Percentiles rank a stretch among this genome's conserved stretches.
phyloP scores from a whole-genome alignment of 2,329 filamentous ascomycete genomes.

The Cytospora schulzeri region DNA sequence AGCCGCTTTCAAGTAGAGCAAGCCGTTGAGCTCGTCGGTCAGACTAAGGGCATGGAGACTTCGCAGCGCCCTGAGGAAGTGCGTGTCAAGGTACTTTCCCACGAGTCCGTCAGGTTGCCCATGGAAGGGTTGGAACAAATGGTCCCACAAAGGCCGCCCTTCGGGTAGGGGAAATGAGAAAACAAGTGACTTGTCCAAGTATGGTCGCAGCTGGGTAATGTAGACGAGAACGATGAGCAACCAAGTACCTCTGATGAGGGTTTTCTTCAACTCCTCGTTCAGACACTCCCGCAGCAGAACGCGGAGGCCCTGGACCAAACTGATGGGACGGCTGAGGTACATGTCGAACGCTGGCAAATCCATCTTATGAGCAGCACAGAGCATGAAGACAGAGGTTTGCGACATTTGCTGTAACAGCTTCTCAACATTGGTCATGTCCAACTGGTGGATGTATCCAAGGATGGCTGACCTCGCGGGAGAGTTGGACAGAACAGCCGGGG shows the following conservation, averaged over 20 bases:
- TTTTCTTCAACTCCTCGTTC: slow-evolving; percentile 8
- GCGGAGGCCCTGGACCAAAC: slow-evolving; percentile 29
- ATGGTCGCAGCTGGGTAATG: slow-evolving; percentile 35
- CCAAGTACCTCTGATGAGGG: slow-evolving; percentile 30
- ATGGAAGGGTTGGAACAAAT: background rate
- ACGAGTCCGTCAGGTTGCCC: background rate
- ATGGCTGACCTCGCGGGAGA: too few species aligned
- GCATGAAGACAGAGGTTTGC: slow-evolving; percentile 29
- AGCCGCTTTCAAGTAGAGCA: slow-evolving; percentile 21
- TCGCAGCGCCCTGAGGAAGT: slow-evolving; percentile 2
- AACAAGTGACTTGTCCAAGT: slow-evolving; percentile 30
- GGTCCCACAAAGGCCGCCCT: background rate
- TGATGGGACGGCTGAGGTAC: slow-evolving; percentile 31
- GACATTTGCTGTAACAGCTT: slow-evolving; percentile 27
- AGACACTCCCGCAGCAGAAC: slow-evolving; percentile 27
- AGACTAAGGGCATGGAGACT: slow-evolving; percentile 8
- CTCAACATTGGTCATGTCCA: too few species aligned
- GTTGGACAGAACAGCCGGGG: too few species aligned
- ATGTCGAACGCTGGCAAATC: slow-evolving; percentile 32
- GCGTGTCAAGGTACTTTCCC: background rate
- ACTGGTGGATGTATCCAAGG: too few species aligned
- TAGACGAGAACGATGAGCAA: slow-evolving; percentile 32
- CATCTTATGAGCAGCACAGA: slow-evolving; percentile 32
- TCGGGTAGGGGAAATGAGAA: background rate
- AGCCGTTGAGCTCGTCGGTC: background rate